These are phyloP conservation scores for Toxicodendron radicans DNA, from an alignment of 345 rosid species.

Conservation along the genomic window DNA sequence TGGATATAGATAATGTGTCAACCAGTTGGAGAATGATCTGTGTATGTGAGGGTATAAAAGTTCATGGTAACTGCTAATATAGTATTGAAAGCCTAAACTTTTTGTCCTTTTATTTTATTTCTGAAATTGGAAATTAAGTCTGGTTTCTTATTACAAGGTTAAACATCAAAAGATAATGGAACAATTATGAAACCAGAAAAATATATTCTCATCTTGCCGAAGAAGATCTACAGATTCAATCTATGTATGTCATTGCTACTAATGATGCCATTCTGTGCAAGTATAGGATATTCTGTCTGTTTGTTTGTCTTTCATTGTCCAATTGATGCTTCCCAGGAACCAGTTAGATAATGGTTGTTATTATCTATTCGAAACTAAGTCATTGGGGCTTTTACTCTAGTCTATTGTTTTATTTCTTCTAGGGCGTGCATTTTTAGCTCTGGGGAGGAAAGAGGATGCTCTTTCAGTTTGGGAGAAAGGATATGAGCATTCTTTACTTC, in stretches of 20 bases:
- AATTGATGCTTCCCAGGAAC: constrained; percentile 5
- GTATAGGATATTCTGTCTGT: neutral
- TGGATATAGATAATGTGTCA: neutral
- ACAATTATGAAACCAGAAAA: neutral
- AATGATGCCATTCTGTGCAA: neutral
- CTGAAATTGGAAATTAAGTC: neutral
- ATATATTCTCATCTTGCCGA: neutral
- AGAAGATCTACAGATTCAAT: neutral
- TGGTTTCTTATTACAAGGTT: neutral
- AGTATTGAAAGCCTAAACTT: neutral
- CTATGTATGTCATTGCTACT: neutral
- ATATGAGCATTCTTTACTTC: constrained; percentile 54
- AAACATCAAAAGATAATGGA: neutral
- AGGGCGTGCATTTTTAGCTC: constrained; percentile 76
- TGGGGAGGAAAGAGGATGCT: constrained; percentile 85
- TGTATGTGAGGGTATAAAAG: neutral
- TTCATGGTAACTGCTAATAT: neutral
- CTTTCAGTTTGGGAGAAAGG: constrained; percentile 76
- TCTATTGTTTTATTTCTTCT: constrained; percentile 25
- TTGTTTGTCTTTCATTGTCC: neutral
- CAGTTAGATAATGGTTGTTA: neutral
- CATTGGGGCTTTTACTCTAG: constrained; percentile 12
- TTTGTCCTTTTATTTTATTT: neutral
- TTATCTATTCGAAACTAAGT: neutral
- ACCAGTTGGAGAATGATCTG: neutral